phyloP scores from a whole-genome alignment of 441 rosid species.

The Isatis lusitanica region DNA sequence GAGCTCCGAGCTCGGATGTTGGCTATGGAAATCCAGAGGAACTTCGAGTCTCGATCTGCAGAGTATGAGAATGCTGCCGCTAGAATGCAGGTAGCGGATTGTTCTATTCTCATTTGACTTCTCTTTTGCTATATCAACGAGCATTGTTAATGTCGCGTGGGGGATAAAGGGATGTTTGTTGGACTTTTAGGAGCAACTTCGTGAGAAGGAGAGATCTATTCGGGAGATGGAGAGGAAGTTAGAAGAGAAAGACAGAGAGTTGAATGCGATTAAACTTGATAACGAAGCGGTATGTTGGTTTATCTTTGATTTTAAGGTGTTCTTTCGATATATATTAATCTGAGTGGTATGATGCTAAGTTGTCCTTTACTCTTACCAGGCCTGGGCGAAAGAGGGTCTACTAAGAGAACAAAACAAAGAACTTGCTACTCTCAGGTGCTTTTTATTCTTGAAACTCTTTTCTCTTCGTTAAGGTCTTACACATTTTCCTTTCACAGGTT shows the following conservation, averaged over 20 bases:
- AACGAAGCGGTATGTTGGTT: conserved; percentile 73
- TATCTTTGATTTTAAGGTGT: neutral
- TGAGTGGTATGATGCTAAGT: conserved; percentile 7
- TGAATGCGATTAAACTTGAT: conserved; percentile 78
- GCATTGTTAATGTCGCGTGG: no score
- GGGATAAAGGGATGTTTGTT: conserved; percentile 1
- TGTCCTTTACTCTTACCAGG: conserved; percentile 44
- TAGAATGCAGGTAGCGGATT: conserved; percentile 62
- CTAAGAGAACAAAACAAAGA: conserved; percentile 93
- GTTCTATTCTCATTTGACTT: neutral
- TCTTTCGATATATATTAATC: neutral
- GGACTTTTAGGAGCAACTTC: conserved; percentile 75
- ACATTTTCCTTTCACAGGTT: neutral
- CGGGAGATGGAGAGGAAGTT: conserved; percentile 75
- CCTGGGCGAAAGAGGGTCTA: conserved; percentile 95
- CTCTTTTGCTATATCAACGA: no score
- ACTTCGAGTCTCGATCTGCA: conserved; percentile 58
- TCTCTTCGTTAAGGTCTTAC: neutral
- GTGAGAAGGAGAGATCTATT: conserved; percentile 63
- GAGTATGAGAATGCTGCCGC: conserved; percentile 68
- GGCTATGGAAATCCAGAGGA: conserved; percentile 59
- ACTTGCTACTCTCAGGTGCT: conserved; percentile 73
- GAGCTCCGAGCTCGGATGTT: conserved; percentile 75
- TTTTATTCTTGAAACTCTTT: neutral
- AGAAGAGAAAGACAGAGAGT: conserved; percentile 87